phyloP scores from a whole-genome alignment of 441 rosid genomes.

The Gossypium davidsonii region DNA sequence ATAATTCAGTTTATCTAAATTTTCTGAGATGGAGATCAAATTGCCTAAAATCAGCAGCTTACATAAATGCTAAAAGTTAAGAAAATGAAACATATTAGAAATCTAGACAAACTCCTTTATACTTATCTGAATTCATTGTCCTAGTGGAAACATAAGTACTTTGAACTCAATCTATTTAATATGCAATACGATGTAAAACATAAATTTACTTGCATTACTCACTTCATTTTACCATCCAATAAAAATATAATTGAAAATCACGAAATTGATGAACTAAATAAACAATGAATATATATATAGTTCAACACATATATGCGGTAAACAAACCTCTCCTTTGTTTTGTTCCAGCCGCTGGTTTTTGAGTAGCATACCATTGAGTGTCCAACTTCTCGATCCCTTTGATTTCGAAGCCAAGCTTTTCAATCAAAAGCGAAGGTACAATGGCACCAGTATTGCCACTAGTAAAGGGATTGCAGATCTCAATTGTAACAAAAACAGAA shows the following conservation, averaged over 20 bases:
- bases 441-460: constrained; percentile 19
- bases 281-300: constrained; percentile 4
- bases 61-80: not conserved
- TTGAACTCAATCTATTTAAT: not conserved
- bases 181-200: not conserved
- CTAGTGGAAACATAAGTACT: not conserved
- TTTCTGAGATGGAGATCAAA: not conserved
- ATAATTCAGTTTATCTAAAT: not conserved
- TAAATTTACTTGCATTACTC: not conserved
- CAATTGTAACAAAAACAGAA: constrained; percentile 52
- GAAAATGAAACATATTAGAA: not conserved
- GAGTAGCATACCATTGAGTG: constrained; percentile 73
- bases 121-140: not conserved
- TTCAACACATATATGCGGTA: not conserved
- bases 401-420: constrained; percentile 71
- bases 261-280: not conserved
- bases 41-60: not conserved
- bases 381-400: constrained; percentile 87
- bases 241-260: not conserved
- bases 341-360: constrained; percentile 53
- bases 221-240: not conserved
- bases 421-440: constrained; percentile 47
- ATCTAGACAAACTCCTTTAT: not conserved
- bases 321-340: constrained; percentile 64
- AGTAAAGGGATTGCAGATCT: constrained; percentile 38